phyloP scores from a whole-genome alignment of 257 asterid genomes.

The Nicotiana noctiflora region DNA sequence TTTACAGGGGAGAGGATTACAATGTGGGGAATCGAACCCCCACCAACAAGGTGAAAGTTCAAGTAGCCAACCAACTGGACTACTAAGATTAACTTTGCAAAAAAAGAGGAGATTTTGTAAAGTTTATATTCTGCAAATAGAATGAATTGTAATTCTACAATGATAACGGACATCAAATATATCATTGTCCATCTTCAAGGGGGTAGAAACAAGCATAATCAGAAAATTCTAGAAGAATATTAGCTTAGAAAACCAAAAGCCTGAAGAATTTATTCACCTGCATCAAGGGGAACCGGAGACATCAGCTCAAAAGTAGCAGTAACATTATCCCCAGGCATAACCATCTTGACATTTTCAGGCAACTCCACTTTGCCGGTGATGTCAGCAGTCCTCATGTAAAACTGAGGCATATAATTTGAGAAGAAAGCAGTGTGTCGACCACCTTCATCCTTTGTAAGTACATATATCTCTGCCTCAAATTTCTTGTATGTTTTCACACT shows the following conservation, averaged over 20 bases:
- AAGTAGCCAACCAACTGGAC: too few relatives aligned
- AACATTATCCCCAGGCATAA: slow-evolving; percentile 99
- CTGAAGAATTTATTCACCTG: slow-evolving; percentile 39
- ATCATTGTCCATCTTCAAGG: background rate
- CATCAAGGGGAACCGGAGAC: slow-evolving; percentile 81
- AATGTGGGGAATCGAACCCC: too few relatives aligned
- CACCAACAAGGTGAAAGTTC: too few relatives aligned
- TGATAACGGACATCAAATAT: background rate
- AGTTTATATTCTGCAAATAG: background rate
- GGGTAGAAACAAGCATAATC: background rate
- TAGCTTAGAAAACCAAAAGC: slow-evolving; percentile 1
- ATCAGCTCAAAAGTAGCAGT: slow-evolving; percentile 90
- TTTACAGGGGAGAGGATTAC: too few relatives aligned
- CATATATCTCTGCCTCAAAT: slow-evolving; percentile 97
- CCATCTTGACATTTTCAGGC: slow-evolving; percentile 98
- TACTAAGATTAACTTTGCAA: too few relatives aligned
- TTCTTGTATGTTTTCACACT: slow-evolving; percentile 78
- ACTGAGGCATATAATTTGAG: slow-evolving; percentile 92
- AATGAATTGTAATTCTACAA: background rate
- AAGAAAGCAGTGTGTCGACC: slow-evolving; percentile 99
- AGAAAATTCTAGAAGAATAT: background rate
- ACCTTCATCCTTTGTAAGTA: slow-evolving; percentile 97
- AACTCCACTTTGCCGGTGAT: slow-evolving; percentile 93
- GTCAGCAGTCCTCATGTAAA: slow-evolving; percentile 97
- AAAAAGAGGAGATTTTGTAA: background rate